A percentile compares a stretch with the other conserved stretches of the same genome.
Conservation (phyloP, 805 yeast genomes). For the Suhomyces tanzawaensis region DNA sequence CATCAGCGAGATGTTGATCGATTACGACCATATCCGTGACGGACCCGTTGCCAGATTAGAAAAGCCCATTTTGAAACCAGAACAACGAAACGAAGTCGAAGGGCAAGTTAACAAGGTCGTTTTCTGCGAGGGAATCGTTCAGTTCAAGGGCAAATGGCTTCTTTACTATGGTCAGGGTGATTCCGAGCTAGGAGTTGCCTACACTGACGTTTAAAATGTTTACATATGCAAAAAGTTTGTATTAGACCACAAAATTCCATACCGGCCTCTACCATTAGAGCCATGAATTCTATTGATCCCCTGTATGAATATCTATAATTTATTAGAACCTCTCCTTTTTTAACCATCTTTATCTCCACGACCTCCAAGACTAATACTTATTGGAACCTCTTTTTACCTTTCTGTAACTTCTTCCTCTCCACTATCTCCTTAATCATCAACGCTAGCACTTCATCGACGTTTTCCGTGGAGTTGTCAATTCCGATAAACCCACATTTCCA, state of each 20-base stretch:
- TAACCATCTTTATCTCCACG: no score
- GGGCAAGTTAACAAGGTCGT: conserved; percentile 44
- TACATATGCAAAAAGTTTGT: no score
- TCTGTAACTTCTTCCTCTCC: conserved; percentile 37
- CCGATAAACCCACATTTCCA: conserved; percentile 70
- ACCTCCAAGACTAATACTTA: no score
- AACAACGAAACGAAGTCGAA: conserved; percentile 28
- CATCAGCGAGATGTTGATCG: conserved; percentile 40
- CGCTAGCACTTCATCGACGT: conserved; percentile 57
- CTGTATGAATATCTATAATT: no score
- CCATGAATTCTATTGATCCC: no score
- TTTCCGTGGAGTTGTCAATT: conserved; percentile 53
- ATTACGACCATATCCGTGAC: conserved; percentile 31
- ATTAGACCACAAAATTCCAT: no score
- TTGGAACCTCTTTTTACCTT: conserved; percentile 5
- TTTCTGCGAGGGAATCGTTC: conserved; percentile 43
- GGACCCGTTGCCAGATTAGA: conserved; percentile 42
- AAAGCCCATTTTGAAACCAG: conserved; percentile 34
- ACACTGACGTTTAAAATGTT: conserved; percentile 15
- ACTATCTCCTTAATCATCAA: conserved; percentile 58
- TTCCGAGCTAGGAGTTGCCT: conserved; percentile 41
- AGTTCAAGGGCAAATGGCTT: conserved; percentile 41
- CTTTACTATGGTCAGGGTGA: conserved; percentile 45
- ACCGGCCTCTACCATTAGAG: no score
- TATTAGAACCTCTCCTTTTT: no score